A percentile compares a stretch with the other conserved stretches of the same genome.
phyloP scores from a whole-genome alignment of 2,329 filamentous ascomycete genomes.

The Pseudogymnoascus sp. region DNA sequence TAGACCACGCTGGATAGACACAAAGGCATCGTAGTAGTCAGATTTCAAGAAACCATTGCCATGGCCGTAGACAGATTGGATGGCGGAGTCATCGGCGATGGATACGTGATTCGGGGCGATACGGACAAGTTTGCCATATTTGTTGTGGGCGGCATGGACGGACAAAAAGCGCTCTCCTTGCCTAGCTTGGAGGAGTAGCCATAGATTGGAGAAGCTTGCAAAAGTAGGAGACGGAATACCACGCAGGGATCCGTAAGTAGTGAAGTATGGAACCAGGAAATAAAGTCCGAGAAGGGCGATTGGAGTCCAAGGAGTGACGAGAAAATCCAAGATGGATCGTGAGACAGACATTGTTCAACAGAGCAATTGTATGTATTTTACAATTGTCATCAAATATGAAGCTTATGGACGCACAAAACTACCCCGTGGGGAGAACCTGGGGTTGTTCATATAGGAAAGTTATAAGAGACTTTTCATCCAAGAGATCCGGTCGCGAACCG shows the following conservation, averaged over 20 bases:
- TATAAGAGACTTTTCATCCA: neutral
- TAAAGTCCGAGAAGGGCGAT: constrained; percentile 36
- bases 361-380: neutral
- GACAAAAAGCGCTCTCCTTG: constrained; percentile 54
- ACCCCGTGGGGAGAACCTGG: neutral
- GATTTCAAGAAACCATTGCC: constrained; percentile 64
- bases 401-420: neutral
- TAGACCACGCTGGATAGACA: constrained; percentile 74
- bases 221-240: constrained; percentile 43
- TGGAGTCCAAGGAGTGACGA: constrained; percentile 41
- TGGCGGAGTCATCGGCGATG: constrained; percentile 65
- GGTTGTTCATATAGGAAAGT: constrained; percentile 1
- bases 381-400: neutral
- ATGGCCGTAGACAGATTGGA: constrained; percentile 66
- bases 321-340: constrained; percentile 29
- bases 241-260: constrained; percentile 22
- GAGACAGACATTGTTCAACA: constrained; percentile 13
- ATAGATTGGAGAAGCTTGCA: constrained; percentile 66
- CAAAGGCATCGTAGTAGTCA: constrained; percentile 86
- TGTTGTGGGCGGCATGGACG: constrained; percentile 56
- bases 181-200: constrained; percentile 63
- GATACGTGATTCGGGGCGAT: constrained; percentile 76
- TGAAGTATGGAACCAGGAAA: constrained; percentile 27
- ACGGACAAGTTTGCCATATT: constrained; percentile 62
- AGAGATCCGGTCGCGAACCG: neutral